Percentiles rank a stretch among this genome's conserved stretches.
Evolutionary conservation across 2,329 filamentous ascomycete genomes (phyloP).

Genomic region (Tricladium varicosporioides): DNA sequence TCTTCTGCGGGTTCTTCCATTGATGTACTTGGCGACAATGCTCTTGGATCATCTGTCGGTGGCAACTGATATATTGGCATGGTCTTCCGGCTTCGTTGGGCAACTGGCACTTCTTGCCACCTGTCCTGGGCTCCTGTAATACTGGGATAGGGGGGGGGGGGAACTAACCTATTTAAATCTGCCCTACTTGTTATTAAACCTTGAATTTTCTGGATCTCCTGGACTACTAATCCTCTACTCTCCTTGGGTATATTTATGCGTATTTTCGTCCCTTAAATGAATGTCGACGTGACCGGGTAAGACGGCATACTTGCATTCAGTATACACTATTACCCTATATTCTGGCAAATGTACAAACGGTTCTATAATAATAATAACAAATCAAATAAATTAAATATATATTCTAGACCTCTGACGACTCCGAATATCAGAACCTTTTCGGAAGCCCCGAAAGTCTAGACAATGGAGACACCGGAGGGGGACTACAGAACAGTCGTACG

Average conservation of each 20-base stretch:
- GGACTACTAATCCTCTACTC: neutral
- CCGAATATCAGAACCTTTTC: too few relatives aligned
- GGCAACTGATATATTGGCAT: neutral
- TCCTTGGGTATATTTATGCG: neutral
- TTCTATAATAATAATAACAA: neutral
- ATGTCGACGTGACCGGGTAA: neutral
- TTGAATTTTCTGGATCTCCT: neutral
- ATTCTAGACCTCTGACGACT: too few relatives aligned
- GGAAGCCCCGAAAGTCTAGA: too few relatives aligned
- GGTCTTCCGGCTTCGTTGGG: neutral
- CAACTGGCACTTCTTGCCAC: neutral
- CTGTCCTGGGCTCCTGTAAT: neutral
- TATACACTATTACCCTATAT: conserved; percentile 2
- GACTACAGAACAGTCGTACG: too few relatives aligned
- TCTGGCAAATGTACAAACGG: conserved; percentile 5
- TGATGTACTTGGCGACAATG: neutral
- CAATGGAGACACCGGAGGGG: too few relatives aligned
- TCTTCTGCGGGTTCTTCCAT: neutral
- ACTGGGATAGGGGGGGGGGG: neutral
- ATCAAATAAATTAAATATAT: conserved; percentile 5
- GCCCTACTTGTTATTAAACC: neutral
- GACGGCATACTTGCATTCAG: conserved; percentile 5
- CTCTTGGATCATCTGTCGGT: neutral
- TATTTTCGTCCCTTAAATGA: neutral
- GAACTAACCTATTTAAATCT: neutral